Conservation (phyloP, 1,284 basidiomycete genomes). For the Gomphus bonarii region DNA sequence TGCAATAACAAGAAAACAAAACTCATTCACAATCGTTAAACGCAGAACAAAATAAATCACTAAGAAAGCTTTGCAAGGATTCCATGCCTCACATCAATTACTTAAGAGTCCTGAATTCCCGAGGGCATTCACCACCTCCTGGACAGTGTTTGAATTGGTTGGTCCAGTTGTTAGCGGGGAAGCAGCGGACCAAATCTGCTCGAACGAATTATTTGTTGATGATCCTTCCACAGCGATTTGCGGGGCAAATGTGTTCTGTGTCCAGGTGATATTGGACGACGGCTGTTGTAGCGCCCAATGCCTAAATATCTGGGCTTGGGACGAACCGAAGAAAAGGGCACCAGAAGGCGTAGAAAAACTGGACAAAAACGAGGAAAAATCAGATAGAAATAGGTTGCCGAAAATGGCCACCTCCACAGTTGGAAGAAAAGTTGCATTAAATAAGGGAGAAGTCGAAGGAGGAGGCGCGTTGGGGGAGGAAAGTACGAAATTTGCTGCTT, state of each 20-base stretch:
- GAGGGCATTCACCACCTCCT: background rate
- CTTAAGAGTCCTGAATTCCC: background rate
- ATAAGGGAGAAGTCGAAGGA: constrained; percentile 28
- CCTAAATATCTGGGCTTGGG: constrained; percentile 35
- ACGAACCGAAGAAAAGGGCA: constrained; percentile 49
- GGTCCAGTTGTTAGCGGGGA: background rate
- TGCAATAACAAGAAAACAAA: background rate
- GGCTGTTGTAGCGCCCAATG: constrained; percentile 41
- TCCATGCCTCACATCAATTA: background rate
- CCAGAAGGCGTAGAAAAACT: constrained; percentile 42
- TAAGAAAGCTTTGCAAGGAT: background rate
- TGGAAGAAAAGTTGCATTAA: constrained; percentile 34
- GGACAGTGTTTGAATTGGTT: background rate
- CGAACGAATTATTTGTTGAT: constrained; percentile 33
- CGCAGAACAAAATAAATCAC: background rate
- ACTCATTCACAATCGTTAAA: background rate
- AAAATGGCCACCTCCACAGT: constrained; percentile 51
- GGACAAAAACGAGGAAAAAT: constrained; percentile 37
- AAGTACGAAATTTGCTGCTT: constrained; percentile 40
- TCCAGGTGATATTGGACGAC: constrained; percentile 34
- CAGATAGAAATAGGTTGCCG: constrained; percentile 36
- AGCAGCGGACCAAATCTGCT: constrained; percentile 40
- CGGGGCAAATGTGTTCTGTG: constrained; percentile 38
- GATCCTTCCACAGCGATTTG: constrained; percentile 39
- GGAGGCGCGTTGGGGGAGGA: constrained; percentile 32